Evolutionary conservation across 139 green algal species (phyloP), one percentile per base, ranked within the genome.

Genomic region (Limnomonas spitsbergensis): DNA sequence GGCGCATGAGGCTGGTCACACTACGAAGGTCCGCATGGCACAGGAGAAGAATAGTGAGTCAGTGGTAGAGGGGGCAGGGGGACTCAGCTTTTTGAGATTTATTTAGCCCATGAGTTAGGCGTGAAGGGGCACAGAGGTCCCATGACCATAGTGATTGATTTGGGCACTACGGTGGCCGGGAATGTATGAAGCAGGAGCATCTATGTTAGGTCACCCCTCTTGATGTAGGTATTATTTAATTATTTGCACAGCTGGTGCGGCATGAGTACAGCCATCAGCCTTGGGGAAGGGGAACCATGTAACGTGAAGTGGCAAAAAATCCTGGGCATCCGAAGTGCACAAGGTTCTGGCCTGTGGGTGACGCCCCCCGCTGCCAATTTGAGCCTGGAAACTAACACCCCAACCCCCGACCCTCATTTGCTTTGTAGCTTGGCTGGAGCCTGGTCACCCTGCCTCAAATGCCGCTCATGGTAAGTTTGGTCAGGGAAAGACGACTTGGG

Each of bases 1-100:
- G 89, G 42, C 81, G 85, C 7, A 52, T 93, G 80, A 78, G 89
- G 47, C 78, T 87, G 31, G 42, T 93, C 66, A 76, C 82, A 0
- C 52, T 69, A 7, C 53, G 75, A 2, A 72, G 9, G 40, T 37
- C 38, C 20, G 42, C 14, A 7, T 61, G 38, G 38, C 4, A 36
- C n/a, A 36, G 27, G 3, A n/a, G 14, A 31, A 61, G 38, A 38
- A 7, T 9, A 32, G 4, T 34, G 9, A 32, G 36, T 61, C 3
- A 7, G 29, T 39, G 31, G 7, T 32, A 38, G 4, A 66, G 38
- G 34, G 4, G 6, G 54, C 34, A 3, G 3, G 14, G 20, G 26
- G 9, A 66, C 2, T 32, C 37, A 35, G 39, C 66, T 40, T 4
- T 39, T n/a, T n/a, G n/a, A n/a, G n/a, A n/a, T n/a, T n/a, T 61